Base-by-base conservation (phyloP, 2,329 filamentous ascomycete species). In the Celoporthe dispersa region DNA sequence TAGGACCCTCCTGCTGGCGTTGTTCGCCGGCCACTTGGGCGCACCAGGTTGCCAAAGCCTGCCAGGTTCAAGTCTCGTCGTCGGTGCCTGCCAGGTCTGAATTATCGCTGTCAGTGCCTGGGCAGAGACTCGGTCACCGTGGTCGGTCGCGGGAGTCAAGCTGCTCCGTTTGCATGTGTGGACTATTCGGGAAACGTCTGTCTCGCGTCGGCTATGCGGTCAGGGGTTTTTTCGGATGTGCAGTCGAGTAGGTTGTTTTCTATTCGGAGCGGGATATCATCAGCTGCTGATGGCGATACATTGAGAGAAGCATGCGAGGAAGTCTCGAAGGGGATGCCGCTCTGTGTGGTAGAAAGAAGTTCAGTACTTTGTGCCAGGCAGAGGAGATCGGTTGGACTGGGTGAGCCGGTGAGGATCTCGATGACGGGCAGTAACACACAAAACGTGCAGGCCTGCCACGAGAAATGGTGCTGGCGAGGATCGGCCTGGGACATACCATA, bases 391-490 rank as follows among this genome's bases (percentile, higher is more conserved):
- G 41, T 67, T 35, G 62, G 64, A 64, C 64, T 69, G 67, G 70
- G 60, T 68, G 64, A 39, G 60, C 67, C 62, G 60, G 65, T 53
- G 68, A 66, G 65, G 61, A 69, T 71, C 70, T 69, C 64, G 70
- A 71, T 69, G 70, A 69, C 67, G 60, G 61, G 66, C 63, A 60
- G 70, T 71, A 64, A 65, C 67, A 71, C 64, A 55, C 14, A 53
- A 71, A 69, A 69, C 63, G 67, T 71, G 61, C 31, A 67, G 39
- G 64, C 33, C 64, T 71, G 67, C 64, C 31, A 65, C 64, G 62
- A 67, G 57, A 64, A 60, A 64, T 66, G 67, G 53, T 59, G 41
- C 51, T 66, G 39, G 31, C 53, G 64, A 57, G 33, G 59, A 64
- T 51, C 44, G 44, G 25, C 63, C 22, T 33, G 64, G 57, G 33